Base-by-base conservation (phyloP, 495 filamentous ascomycete genomes). In the Mytilinidion resinicola region DNA sequence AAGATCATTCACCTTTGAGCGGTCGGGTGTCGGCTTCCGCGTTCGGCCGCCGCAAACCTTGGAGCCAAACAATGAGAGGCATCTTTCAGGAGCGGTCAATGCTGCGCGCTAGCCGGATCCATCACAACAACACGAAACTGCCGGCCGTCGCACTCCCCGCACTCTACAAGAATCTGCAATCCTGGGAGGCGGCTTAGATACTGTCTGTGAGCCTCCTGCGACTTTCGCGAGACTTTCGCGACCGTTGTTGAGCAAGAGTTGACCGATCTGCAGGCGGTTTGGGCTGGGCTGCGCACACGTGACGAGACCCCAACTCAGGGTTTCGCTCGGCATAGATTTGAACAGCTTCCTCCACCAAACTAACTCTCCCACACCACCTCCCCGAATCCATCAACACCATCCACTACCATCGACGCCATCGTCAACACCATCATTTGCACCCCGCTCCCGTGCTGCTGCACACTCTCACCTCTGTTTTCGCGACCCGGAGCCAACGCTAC, bases 311-410 rank as follows among this genome's bases (percentile, higher is more conserved):
- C 46, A 49, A 49, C 19, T 9, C 19, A 14, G 46, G 46, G 15
- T 49, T 30, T 49, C 46, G n/a, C n/a, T n/a, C n/a, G n/a, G n/a
- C n/a, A n/a, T n/a, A 49, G 46, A 25, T 49, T 19, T 19, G 50
- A 60, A 44, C 37, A 55, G 51, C 47, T 37, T 58, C 55, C 55
- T 48, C 44, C 55, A 61, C 59, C 53, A 42, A 43, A 55, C 52
- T 53, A 56, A 57, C 64, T 43, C 36, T 15, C 25, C 53, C 36
- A 43, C 53, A 21, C 53, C 53, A 49, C 12, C 46, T 30, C 11
- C 25, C 15, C 41, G 6, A 33, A 63, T 49, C 54, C 49, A 59
- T 35, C 62, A 57, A 53, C 54, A 11, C 53, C 62, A 65, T 65
- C 62, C 25, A 53, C 21, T 47, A 19, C 46, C 60, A 67, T 63